Evolutionary conservation across 768 basidiomycete species (phyloP).

Genomic region (Daedalea quercina): DNA sequence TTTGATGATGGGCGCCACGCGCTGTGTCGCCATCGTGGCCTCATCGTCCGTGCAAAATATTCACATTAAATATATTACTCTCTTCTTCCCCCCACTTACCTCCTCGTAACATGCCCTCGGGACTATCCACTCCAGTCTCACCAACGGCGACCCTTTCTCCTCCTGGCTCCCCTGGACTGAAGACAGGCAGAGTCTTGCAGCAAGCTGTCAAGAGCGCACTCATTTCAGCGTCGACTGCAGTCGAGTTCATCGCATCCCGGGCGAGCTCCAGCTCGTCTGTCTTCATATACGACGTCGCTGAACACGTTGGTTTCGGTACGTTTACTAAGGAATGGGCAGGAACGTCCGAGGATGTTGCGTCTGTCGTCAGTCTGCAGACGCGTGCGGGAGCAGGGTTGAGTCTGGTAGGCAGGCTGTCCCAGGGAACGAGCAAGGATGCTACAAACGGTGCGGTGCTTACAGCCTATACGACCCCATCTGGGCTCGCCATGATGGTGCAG

Average conservation of each 20-base stretch:
- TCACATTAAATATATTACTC: no score
- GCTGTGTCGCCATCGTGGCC: no score
- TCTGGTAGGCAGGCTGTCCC: slow-evolving; percentile 72
- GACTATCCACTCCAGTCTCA: slow-evolving; percentile 23
- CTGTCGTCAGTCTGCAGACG: slow-evolving; percentile 70
- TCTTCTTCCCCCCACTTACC: no score
- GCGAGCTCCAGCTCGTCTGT: slow-evolving; percentile 52
- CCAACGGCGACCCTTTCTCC: slow-evolving; percentile 28
- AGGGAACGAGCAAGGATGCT: slow-evolving; percentile 68
- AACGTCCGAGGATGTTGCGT: slow-evolving; percentile 33
- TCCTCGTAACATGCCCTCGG: slow-evolving; percentile 7
- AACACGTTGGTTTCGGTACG: slow-evolving; percentile 76
- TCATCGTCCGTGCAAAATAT: no score
- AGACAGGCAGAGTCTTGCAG: slow-evolving; percentile 12
- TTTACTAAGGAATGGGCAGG: slow-evolving; percentile 62
- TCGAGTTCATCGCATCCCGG: slow-evolving; percentile 66
- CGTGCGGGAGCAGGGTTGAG: slow-evolving; percentile 78
- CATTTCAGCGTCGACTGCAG: slow-evolving; percentile 49
- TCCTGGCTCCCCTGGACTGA: slow-evolving; percentile 25
- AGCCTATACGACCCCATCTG: slow-evolving; percentile 78
- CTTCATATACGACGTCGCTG: slow-evolving; percentile 79
- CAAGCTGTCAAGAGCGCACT: slow-evolving; percentile 5
- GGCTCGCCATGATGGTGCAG: slow-evolving; percentile 77
- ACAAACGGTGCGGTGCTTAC: slow-evolving; percentile 56
- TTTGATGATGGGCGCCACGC: no score